Evolutionary conservation across 2,329 filamentous ascomycete species (phyloP).

Genomic region (Keithomyces neogunnii): DNA sequence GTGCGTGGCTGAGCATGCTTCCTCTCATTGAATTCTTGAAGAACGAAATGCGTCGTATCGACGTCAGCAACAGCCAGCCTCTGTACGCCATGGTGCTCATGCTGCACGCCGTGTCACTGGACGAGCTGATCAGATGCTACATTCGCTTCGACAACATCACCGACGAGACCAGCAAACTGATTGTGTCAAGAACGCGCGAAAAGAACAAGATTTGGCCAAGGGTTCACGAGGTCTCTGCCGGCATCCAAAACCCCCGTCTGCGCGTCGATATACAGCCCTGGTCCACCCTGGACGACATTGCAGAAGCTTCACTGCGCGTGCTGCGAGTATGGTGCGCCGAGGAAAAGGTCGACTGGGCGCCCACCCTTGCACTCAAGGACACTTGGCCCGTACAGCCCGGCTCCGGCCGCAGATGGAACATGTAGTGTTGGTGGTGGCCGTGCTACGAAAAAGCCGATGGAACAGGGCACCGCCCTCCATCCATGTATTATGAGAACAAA

Average conservation of each 20-base stretch:
- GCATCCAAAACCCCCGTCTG: conserved; percentile 19
- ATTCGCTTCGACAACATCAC: conserved; percentile 13
- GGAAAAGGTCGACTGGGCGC: conserved; percentile 38
- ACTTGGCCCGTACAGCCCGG: conserved; percentile 10
- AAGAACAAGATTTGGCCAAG: conserved; percentile 18
- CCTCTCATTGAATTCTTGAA: conserved; percentile 34
- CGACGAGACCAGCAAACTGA: conserved; percentile 5
- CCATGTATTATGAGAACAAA: conserved; percentile 4
- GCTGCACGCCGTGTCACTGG: conserved; percentile 34
- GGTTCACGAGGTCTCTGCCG: conserved; percentile 22
- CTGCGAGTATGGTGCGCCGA: conserved; percentile 35
- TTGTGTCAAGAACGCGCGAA: conserved; percentile 11
- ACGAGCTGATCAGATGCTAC: conserved; percentile 35
- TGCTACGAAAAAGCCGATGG: not conserved
- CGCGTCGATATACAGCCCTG: conserved; percentile 29
- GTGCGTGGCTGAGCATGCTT: conserved; percentile 34
- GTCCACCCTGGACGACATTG: conserved; percentile 36
- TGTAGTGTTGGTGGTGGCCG: not conserved
- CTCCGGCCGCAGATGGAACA: not conserved
- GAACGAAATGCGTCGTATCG: conserved; percentile 25
- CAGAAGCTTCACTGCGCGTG: conserved; percentile 27
- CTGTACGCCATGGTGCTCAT: conserved; percentile 34
- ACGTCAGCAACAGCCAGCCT: conserved; percentile 26
- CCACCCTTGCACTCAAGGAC: conserved; percentile 24
- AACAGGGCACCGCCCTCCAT: not conserved